phyloP scores from a whole-genome alignment of 768 basidiomycete genomes.

The Phlebiopsis gigantea region DNA sequence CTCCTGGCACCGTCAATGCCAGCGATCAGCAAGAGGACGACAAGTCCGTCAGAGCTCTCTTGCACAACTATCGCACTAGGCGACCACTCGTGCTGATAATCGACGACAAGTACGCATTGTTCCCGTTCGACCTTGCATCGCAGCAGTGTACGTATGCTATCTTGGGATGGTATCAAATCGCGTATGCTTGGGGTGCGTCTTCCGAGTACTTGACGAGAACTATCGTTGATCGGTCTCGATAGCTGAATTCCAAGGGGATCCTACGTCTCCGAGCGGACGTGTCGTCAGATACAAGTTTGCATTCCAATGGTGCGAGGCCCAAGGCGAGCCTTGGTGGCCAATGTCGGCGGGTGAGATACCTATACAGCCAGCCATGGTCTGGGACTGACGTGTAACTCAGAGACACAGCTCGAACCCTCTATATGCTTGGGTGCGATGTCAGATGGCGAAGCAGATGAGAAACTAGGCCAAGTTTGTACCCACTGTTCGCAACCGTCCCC shows the following conservation, averaged over 20 bases:
- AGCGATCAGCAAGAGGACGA: constrained; percentile 66
- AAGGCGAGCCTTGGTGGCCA: constrained; percentile 53
- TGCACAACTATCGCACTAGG: constrained; percentile 47
- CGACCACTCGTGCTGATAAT: constrained; percentile 66
- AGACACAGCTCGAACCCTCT: background rate
- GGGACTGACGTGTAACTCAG: background rate
- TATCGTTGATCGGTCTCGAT: background rate
- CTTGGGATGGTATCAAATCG: constrained; percentile 69
- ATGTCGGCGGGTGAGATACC: background rate
- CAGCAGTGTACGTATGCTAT: constrained; percentile 47
- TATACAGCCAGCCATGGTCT: background rate
- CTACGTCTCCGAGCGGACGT: constrained; percentile 36
- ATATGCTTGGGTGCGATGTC: too few species aligned
- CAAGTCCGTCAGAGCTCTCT: constrained; percentile 64
- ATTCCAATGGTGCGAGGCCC: constrained; percentile 78
- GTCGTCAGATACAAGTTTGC: constrained; percentile 80
- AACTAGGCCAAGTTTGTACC: background rate
- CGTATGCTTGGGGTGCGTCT: constrained; percentile 61
- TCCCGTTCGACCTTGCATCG: constrained; percentile 62
- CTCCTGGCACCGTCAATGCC: constrained; percentile 35
- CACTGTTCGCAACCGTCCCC: constrained; percentile 42
- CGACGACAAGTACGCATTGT: constrained; percentile 67
- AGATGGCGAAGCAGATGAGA: too few species aligned
- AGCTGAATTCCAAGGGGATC: constrained; percentile 61
- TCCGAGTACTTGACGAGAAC: constrained; percentile 6